Evolutionary conservation across 768 basidiomycete genomes (phyloP), one percentile per base, ranked within the genome.

Genomic region (Glaciozyma martinii): DNA sequence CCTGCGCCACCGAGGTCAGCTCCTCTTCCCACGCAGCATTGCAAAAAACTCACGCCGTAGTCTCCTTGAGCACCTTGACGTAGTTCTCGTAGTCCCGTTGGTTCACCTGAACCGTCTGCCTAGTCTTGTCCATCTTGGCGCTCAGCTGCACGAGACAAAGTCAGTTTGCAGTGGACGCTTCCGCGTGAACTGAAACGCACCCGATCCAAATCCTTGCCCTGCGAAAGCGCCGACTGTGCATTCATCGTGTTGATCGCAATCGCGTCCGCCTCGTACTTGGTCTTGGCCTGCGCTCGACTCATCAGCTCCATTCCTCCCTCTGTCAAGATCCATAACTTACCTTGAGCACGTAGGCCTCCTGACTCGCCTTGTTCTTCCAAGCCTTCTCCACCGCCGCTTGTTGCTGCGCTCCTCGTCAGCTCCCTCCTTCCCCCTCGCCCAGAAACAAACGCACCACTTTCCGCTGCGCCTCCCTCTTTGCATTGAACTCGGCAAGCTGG

Each of bases 51-150:
- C 23, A 70, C 65, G 62, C 53, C 27, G 82, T 81, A 19, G 90
- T 94, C 57, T 89, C 88, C 69, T 84, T 83, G 47, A 95, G 76
- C 0, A 85, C 86, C 61, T 83, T 83, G 4, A 88, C 84, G 74
- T 91, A 92, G 74, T 88, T 88, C n/a, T 83, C 81, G 74, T 90
- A 97, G 66, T 99, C 95, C 44, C 87, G 83, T 77, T 98, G 92
- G 75, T 95, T 95, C 12, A 83, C 82, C 63, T 86, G 86, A 1
- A 98, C 90, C 0, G 90, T 91, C 77, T 88, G 86, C 68, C 90
- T 85, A 0, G 89, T 89, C 37, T 87, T 83, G 72, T 94, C 91
- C 27, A 97, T 81, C 78, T 91, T 95, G 61, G 84, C 73, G 37
- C 86, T 83, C 46, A 47, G 61, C 68, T 70, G 46, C 2, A 10